These are phyloP conservation scores for Globisporangium parvum DNA, from an alignment of 352 stramenopile genomes.

Conservation along the genomic window DNA sequence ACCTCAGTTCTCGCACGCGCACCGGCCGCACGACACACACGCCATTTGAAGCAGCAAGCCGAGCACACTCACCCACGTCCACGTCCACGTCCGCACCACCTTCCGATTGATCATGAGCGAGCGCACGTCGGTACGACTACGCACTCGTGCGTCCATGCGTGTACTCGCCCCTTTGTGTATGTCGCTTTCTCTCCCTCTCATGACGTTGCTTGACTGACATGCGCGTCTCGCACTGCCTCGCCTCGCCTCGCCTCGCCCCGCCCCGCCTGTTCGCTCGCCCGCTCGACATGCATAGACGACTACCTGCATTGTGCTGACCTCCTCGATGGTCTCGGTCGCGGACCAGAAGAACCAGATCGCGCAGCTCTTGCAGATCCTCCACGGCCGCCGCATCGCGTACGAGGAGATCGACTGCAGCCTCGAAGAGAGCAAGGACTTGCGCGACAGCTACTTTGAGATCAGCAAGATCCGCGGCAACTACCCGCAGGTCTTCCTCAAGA, in stretches of 20 bases:
- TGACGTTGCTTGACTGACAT: too few relatives aligned
- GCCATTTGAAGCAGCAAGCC: too few relatives aligned
- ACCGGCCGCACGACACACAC: too few relatives aligned
- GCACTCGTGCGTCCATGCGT: background rate
- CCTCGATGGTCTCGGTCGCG: conserved; percentile 63
- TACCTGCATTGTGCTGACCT: conserved; percentile 66
- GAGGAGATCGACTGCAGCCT: conserved; percentile 75
- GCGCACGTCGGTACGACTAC: too few relatives aligned
- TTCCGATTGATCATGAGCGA: too few relatives aligned
- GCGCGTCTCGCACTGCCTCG: too few relatives aligned
- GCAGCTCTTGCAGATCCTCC: conserved; percentile 62
- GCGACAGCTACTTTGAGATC: conserved; percentile 71
- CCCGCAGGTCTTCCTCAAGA: conserved; percentile 75
- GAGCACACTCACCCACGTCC: background rate
- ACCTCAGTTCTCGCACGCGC: too few relatives aligned
- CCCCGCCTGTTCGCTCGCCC: background rate
- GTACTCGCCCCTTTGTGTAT: background rate
- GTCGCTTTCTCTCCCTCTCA: background rate
- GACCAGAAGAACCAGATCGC: conserved; percentile 78
- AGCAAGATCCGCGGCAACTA: conserved; percentile 82
- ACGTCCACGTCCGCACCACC: too few relatives aligned
- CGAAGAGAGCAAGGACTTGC: conserved; percentile 69
- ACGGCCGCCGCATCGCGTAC: conserved; percentile 66
- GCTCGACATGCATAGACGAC: conserved; percentile 13
- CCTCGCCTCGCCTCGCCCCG: background rate